Base-by-base conservation (phyloP, 345 rosid species). In the Camelina sativa region DNA sequence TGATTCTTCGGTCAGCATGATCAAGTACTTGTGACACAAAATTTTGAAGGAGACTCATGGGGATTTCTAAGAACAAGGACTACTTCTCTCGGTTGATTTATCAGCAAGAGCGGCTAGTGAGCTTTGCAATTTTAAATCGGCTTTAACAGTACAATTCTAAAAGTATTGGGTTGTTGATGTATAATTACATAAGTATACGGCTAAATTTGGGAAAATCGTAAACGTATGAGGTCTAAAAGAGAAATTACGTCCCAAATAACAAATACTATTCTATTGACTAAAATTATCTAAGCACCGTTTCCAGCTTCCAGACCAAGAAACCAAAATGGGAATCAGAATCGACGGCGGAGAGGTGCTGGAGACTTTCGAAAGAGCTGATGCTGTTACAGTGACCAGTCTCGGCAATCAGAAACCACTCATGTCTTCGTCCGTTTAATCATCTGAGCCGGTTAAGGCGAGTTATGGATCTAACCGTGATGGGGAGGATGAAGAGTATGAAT, bases 401-500 rank as follows among this genome's bases (percentile, higher is more conserved):
- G 17, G n/a, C 30, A 20, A 7, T 11, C 34, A 46, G 75, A 76
- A 47, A 55, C 61, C 22, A 16, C 7, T 1, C 46, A 23, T 53
- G 9, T 16, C 65, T 30, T 38, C 41, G 1, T 61, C 59, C 54
- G 9, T 69, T 53, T 53, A 54, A 1, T 57, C 60, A 38, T 38
- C 11, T 71, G 58, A 72, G 25, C 51, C 80, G 2, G 38, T 37
- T 17, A 65, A 80, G 56, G 75, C 70, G 12, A 56, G 54, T 78
- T 72, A 74, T 56, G 78, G 64, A 83, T 59, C 23, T 4, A 17
- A 57, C 67, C 37, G 23, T 13, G 77, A 57, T 16, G 77, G 52
- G 41, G 72, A 48, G 12, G 77, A 77, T 23, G 55, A 86, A 41
- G 96, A 90, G 10, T 86, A 71, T 73, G 95, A 87, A 12, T 87